phyloP scores from a whole-genome alignment of 768 basidiomycete species.

The Hygrophoropsis aurantiaca region DNA sequence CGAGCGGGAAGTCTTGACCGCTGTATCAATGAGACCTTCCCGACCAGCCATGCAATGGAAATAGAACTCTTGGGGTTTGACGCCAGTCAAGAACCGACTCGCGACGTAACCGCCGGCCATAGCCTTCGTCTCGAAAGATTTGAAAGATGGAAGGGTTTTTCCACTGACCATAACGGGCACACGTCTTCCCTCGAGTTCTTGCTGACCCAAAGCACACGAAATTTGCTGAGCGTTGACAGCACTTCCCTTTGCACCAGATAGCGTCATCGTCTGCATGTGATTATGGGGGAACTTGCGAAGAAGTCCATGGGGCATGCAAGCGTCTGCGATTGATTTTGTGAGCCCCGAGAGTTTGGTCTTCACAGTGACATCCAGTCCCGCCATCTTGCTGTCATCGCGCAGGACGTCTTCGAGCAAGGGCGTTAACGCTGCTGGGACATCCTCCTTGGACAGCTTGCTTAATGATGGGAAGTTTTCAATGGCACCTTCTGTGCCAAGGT shows the following conservation, averaged over 20 bases:
- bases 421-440: constrained; percentile 57
- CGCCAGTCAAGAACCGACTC: constrained; percentile 96
- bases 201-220: constrained; percentile 96
- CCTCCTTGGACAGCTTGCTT: constrained; percentile 43
- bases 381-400: constrained; percentile 96
- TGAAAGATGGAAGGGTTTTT: constrained; percentile 96
- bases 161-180: constrained; percentile 99
- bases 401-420: constrained; percentile 86
- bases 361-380: constrained; percentile 90
- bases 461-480: constrained; percentile 89
- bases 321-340: constrained; percentile 87
- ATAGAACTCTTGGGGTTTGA: constrained; percentile 98
- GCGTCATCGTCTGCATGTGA: constrained; percentile 99
- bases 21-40: constrained; percentile 98
- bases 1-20: constrained; percentile 97
- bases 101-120: constrained; percentile 98
- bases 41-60: constrained; percentile 99
- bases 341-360: constrained; percentile 84
- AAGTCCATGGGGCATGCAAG: constrained; percentile 82
- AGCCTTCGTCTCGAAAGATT: constrained; percentile 95
- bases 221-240: constrained; percentile 97
- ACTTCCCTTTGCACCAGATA: constrained; percentile 97
- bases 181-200: constrained; percentile 96
- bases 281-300: constrained; percentile 95
- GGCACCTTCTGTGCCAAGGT: constrained; percentile 83